These are phyloP conservation scores for Phytophthora sp. DNA, from an alignment of 352 stramenopile species.

Conservation along the genomic window DNA sequence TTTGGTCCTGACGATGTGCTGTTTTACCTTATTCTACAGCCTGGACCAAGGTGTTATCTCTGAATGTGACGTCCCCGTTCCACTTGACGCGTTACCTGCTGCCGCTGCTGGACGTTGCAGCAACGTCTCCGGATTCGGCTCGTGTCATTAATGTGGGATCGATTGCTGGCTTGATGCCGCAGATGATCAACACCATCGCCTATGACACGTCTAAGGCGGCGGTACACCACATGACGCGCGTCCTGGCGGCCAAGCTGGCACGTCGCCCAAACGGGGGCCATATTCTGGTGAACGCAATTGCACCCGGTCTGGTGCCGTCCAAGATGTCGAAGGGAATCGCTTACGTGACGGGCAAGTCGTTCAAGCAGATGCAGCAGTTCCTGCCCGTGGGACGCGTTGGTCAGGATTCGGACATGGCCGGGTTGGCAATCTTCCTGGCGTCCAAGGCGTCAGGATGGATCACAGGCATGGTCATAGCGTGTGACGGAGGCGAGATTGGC, in stretches of 20 bases:
- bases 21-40: no score
- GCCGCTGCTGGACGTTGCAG: slow-evolving; percentile 84
- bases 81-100: slow-evolving; percentile 93
- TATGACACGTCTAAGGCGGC: slow-evolving; percentile 96
- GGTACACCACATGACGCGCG: slow-evolving; percentile 94
- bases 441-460: slow-evolving; percentile 92
- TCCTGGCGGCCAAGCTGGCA: slow-evolving; percentile 92
- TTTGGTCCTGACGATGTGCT: no score
- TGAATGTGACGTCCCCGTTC: slow-evolving; percentile 97
- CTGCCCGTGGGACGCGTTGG: slow-evolving; percentile 81
- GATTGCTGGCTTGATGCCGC: slow-evolving; percentile 78
- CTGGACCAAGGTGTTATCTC: slow-evolving; percentile 94
- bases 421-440: slow-evolving; percentile 92
- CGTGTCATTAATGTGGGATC: slow-evolving; percentile 84
- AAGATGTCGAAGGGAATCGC: slow-evolving; percentile 91
- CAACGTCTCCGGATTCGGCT: slow-evolving; percentile 53
- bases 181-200: slow-evolving; percentile 89
- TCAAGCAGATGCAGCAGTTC: slow-evolving; percentile 56
- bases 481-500: slow-evolving; percentile 89
- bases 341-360: slow-evolving; percentile 29
- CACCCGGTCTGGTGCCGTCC: slow-evolving; percentile 91
- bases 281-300: slow-evolving; percentile 96
- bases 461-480: slow-evolving; percentile 91
- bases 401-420: slow-evolving; percentile 93
- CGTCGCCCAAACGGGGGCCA: slow-evolving; percentile 74